Conservation (phyloP, 2,329 filamentous ascomycete genomes). For the Aspergillus costaricaensis region DNA sequence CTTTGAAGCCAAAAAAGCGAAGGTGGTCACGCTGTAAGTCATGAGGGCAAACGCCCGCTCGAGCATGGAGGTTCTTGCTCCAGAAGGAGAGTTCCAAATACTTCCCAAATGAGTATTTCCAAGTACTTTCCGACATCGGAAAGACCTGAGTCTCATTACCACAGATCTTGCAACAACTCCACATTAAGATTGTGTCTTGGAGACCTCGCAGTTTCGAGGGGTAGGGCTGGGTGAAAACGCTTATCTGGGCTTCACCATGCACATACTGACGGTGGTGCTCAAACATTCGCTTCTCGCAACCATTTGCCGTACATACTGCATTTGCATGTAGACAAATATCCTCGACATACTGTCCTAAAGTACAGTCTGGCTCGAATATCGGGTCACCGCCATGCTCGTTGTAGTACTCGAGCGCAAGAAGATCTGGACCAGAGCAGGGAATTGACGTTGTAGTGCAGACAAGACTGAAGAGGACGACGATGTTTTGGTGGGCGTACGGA, state of each 20-base stretch:
- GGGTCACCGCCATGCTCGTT: conserved; percentile 75
- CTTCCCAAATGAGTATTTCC: conserved; percentile 98
- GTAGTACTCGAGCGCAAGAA: conserved; percentile 91
- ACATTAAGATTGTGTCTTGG: conserved; percentile 86
- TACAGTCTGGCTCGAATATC: conserved; percentile 80
- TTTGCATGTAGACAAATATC: conserved; percentile 77
- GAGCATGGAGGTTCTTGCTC: conserved; percentile 76
- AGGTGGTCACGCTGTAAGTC: conserved; percentile 92
- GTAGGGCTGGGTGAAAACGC: conserved; percentile 80
- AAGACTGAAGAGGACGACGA: conserved; percentile 88
- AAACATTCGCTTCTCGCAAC: conserved; percentile 83
- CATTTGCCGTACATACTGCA: conserved; percentile 76
- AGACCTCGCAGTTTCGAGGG: conserved; percentile 65
- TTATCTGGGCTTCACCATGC: conserved; percentile 91
- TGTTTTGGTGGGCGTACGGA: conserved; percentile 93
- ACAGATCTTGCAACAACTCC: conserved; percentile 94
- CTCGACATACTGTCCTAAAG: conserved; percentile 92
- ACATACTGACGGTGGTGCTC: conserved; percentile 97
- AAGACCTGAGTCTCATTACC: conserved; percentile 85
- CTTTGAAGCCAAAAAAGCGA: conserved; percentile 86
- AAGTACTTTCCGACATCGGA: conserved; percentile 89
- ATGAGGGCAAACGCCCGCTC: conserved; percentile 79
- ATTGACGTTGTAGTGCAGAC: conserved; percentile 93
- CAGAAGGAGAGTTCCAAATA: conserved; percentile 98
- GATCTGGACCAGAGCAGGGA: conserved; percentile 84